Conservation (phyloP, 2,329 filamentous ascomycete species). For the Cercospora zeina region DNA sequence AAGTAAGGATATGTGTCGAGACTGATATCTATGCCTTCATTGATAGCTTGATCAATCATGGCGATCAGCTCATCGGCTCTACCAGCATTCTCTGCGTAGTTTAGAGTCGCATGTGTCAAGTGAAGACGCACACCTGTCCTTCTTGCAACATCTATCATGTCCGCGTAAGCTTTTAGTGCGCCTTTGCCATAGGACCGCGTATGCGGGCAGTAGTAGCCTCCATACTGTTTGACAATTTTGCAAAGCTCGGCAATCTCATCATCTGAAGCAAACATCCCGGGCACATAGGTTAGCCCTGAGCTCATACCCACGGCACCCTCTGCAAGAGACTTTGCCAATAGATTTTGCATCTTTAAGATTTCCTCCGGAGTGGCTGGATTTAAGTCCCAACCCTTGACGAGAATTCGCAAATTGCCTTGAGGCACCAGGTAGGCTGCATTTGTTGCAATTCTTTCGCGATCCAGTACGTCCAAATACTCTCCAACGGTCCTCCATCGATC, state of each 20-base stretch:
- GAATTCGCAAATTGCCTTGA: conserved; percentile 36
- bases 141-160: conserved; percentile 36
- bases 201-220: conserved; percentile 37
- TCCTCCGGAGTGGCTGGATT: conserved; percentile 28
- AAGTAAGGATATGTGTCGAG: conserved; percentile 38
- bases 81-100: conserved; percentile 35
- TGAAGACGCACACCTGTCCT: conserved; percentile 35
- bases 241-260: conserved; percentile 33
- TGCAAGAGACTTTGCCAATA: conserved; percentile 27
- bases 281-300: conserved; percentile 36
- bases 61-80: conserved; percentile 32
- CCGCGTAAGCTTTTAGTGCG: conserved; percentile 33
- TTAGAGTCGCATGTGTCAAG: conserved; percentile 37
- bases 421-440: conserved; percentile 37
- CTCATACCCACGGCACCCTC: conserved; percentile 37
- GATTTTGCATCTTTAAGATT: conserved; percentile 31
- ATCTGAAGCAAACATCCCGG: conserved; percentile 34
- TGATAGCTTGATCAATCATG: conserved; percentile 34
- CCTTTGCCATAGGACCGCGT: conserved; percentile 36
- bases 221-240: conserved; percentile 32
- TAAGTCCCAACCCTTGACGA: conserved; percentile 34
- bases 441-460: conserved; percentile 31
- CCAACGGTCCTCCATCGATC: conserved; percentile 34
- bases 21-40: conserved; percentile 32
- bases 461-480: conserved; percentile 34